Percentiles rank a stretch among this genome's conserved stretches.
phyloP scores from a whole-genome alignment of 192 early-diverging fungal genomes.

The Obelidium mucronatum region DNA sequence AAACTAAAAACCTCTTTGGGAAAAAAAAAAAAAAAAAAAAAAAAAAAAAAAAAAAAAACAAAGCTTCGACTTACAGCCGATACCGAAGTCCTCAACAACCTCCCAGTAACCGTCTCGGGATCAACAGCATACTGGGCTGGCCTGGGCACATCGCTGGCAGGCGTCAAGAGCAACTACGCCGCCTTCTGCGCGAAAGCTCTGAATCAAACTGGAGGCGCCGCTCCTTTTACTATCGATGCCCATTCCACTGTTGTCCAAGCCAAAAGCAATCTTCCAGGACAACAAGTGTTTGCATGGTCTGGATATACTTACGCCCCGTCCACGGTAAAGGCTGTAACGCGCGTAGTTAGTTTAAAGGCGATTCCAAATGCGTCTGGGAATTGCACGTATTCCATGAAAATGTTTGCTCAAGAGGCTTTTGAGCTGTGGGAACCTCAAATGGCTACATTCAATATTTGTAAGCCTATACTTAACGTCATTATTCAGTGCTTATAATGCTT shows the following conservation, averaged over 20 bases:
- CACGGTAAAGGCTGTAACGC: background rate
- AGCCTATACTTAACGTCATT: no score
- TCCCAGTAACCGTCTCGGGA: background rate
- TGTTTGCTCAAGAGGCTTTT: constrained; percentile 11
- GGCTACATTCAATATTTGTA: constrained; percentile 2
- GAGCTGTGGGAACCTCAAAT: background rate
- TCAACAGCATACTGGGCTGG: background rate
- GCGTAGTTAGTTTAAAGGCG: background rate
- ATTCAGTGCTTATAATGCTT: no score
- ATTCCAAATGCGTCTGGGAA: background rate
- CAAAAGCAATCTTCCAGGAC: constrained; percentile 10
- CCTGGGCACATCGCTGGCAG: background rate
- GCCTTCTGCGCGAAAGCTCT: background rate
- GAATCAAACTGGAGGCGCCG: background rate
- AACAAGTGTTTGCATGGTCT: constrained; percentile 6
- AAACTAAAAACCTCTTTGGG: no score
- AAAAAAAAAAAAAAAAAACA: no score
- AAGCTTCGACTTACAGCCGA: background rate
- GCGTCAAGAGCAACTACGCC: background rate
- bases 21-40: no score
- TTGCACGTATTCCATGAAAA: constrained; percentile 6
- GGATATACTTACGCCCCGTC: background rate
- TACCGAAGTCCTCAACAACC: background rate
- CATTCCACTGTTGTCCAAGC: background rate
- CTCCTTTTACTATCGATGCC: background rate